These are phyloP conservation scores for Iris macrosiphon DNA, from an alignment of 106 monocot species.

Conservation along the genomic window DNA sequence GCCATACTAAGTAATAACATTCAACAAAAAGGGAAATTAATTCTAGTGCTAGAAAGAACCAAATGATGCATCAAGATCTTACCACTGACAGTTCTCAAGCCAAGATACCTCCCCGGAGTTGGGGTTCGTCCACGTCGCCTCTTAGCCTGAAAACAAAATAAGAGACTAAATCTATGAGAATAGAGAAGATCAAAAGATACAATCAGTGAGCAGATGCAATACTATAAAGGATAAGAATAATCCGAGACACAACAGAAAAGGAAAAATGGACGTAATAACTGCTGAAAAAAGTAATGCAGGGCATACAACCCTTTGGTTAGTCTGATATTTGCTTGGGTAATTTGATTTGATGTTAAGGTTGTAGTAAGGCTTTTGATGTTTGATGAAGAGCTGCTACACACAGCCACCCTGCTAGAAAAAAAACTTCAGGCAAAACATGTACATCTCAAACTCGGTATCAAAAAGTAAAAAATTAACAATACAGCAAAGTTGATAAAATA, in stretches of 20 bases:
- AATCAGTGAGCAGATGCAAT: no score
- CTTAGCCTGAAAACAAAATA: conserved; percentile 36
- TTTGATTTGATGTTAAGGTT: conserved; percentile 54
- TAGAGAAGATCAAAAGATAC: background rate
- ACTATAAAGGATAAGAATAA: background rate
- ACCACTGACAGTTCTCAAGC: conserved; percentile 30
- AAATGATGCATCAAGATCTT: conserved; percentile 5
- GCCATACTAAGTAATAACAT: no score
- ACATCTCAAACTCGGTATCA: conserved; percentile 33
- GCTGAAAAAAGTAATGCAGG: conserved; percentile 34
- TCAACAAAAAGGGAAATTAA: no score
- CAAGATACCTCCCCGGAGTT: conserved; percentile 74
- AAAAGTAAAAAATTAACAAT: background rate
- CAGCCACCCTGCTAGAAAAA: conserved; percentile 58
- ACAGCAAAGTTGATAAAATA: background rate
- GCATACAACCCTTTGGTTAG: conserved; percentile 60
- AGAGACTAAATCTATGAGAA: no score
- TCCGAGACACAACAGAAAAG: background rate
- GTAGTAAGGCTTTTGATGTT: conserved; percentile 55
- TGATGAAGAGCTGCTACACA: conserved; percentile 69
- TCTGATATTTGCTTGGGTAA: conserved; percentile 40
- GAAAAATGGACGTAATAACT: background rate
- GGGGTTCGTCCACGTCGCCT: conserved; percentile 67
- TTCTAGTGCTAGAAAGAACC: no score
- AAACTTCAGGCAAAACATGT: conserved; percentile 35